phyloP scores from a whole-genome alignment of 306 rosid genomes.

The Betula pendula region DNA sequence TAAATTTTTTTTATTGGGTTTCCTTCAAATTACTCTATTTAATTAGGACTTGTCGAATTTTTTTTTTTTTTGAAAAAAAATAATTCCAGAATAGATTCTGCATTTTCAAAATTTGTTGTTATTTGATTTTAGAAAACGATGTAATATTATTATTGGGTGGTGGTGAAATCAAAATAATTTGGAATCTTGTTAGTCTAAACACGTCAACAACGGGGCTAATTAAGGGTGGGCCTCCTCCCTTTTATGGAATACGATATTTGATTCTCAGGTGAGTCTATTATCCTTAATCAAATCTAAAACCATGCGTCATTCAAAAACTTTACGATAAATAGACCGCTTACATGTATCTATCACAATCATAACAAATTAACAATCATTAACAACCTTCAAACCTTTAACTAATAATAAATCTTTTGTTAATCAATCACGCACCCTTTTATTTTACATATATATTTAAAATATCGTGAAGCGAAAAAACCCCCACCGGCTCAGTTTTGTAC shows the following conservation, averaged over 20 bases:
- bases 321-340: slow-evolving; percentile 34
- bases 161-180: background rate
- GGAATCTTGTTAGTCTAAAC: background rate
- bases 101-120: no score
- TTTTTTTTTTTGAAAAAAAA: no score
- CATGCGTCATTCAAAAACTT: slow-evolving; percentile 30
- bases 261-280: background rate
- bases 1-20: no score
- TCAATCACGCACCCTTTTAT: background rate
- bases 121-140: no score
- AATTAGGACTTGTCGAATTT: no score
- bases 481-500: slow-evolving; percentile 7
- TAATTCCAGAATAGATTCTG: no score
- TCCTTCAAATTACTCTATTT: no score
- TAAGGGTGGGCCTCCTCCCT: slow-evolving; percentile 28
- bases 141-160: no score
- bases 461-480: background rate
- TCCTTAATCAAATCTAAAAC: slow-evolving; percentile 25
- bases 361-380: slow-evolving; percentile 51
- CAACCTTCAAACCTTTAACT: slow-evolving; percentile 31
- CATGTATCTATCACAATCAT: slow-evolving; percentile 28
- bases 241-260: background rate
- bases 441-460: background rate
- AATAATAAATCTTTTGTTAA: slow-evolving; percentile 25
- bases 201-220: slow-evolving; percentile 18